Percentiles rank a stretch among this genome's conserved stretches.
phyloP scores from a whole-genome alignment of 495 filamentous ascomycete genomes.

The Lineolata rhizophorae region DNA sequence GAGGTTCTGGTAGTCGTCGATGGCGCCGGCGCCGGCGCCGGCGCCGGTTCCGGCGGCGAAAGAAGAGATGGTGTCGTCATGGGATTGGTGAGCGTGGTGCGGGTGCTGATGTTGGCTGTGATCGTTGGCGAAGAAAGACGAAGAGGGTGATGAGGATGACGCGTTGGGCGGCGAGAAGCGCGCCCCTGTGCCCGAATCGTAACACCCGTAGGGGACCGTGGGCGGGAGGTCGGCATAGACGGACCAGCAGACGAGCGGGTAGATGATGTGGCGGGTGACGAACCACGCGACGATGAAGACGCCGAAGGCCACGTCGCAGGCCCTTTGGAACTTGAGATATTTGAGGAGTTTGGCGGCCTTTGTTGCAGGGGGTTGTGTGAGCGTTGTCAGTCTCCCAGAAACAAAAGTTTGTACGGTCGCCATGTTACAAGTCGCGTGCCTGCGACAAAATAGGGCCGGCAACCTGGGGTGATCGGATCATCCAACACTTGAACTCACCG shows the following conservation, averaged over 20 bases:
- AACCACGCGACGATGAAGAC: constrained; percentile 79
- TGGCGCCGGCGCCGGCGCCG: constrained; percentile 28
- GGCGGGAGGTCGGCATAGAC: constrained; percentile 47
- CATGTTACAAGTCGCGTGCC: too few relatives aligned
- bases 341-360: constrained; percentile 89
- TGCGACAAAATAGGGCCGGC: background rate
- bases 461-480: constrained; percentile 1
- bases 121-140: too few relatives aligned
- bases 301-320: constrained; percentile 71
- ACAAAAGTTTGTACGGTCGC: too few relatives aligned
- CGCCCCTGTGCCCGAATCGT: constrained; percentile 30
- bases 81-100: too few relatives aligned
- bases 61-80: too few relatives aligned
- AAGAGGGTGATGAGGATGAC: too few relatives aligned
- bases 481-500: too few relatives aligned
- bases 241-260: constrained; percentile 55
- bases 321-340: constrained; percentile 50
- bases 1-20: constrained; percentile 16
- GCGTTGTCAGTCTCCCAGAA: too few relatives aligned
- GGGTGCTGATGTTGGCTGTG: too few relatives aligned
- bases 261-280: constrained; percentile 59
- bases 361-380: constrained; percentile 9
- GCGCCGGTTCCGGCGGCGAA: too few relatives aligned
- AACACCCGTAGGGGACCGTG: constrained; percentile 48
- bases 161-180: too few relatives aligned